phyloP scores from a whole-genome alignment of 2,329 filamentous ascomycete genomes.

The Arthrobotrys musiformis region DNA sequence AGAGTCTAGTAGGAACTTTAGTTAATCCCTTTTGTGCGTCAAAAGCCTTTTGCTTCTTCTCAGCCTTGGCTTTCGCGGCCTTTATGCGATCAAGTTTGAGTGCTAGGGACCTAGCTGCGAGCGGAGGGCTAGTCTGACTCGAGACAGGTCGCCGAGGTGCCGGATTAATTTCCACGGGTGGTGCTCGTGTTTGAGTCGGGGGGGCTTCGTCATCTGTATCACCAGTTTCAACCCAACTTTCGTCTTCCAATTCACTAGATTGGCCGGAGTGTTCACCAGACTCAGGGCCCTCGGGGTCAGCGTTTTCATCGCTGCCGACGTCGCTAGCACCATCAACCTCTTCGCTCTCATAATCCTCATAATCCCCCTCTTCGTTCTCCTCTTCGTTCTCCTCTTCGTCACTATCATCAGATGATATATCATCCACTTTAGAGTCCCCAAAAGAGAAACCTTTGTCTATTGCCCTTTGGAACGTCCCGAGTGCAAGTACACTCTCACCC shows the following conservation, averaged over 20 bases:
- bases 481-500: conserved; percentile 3
- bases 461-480: background rate
- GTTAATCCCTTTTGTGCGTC: background rate
- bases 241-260: conserved; percentile 51
- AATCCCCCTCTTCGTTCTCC: too few species aligned
- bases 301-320: conserved; percentile 11
- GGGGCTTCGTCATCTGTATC: conserved; percentile 39
- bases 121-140: background rate
- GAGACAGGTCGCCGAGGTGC: conserved; percentile 1
- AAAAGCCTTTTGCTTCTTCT: background rate
- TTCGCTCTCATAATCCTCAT: conserved; percentile 20
- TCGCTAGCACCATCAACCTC: conserved; percentile 20
- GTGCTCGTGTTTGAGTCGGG: conserved; percentile 6
- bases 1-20: background rate
- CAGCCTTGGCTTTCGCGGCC: too few species aligned
- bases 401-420: conserved; percentile 11
- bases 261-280: conserved; percentile 16
- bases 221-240: conserved; percentile 43
- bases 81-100: too few species aligned
- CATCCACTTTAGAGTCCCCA: background rate
- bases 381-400: conserved; percentile 23
- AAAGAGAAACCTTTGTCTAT: background rate
- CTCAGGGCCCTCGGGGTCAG: background rate
- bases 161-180: background rate
- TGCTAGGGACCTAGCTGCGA: background rate